Conservation (phyloP, 371 early-diverging fungal genomes). For the Encephalitozoon hellem region DNA sequence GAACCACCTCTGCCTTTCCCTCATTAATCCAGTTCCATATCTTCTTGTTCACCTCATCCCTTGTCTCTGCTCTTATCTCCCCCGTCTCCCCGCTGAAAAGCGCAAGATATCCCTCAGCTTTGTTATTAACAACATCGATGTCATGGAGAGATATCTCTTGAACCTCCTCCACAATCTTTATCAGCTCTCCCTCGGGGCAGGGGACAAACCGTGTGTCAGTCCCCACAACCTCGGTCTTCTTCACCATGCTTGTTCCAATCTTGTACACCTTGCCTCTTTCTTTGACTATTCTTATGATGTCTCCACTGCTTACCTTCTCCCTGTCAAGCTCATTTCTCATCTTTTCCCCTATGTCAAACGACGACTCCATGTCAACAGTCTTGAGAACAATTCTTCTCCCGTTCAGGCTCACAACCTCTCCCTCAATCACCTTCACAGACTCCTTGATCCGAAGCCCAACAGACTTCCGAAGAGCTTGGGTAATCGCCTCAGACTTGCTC, state of each 20-base stretch:
- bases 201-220: constrained; percentile 81
- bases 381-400: constrained; percentile 88
- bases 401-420: constrained; percentile 86
- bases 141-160: constrained; percentile 93
- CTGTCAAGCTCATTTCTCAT: constrained; percentile 89
- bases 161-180: constrained; percentile 81
- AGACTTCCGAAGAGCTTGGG: constrained; percentile 87
- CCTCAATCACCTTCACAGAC: constrained; percentile 88
- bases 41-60: constrained; percentile 91
- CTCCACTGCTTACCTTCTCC: constrained; percentile 87
- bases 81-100: constrained; percentile 90
- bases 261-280: constrained; percentile 90
- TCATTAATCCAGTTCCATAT: constrained; percentile 95
- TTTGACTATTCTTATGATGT: constrained; percentile 93
- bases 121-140: constrained; percentile 79
- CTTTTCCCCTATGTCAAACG: constrained; percentile 90
- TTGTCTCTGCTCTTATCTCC: constrained; percentile 86
- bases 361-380: constrained; percentile 98
- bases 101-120: constrained; percentile 82
- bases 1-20: constrained; percentile 89
- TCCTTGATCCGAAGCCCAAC: constrained; percentile 94
- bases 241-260: constrained; percentile 79
- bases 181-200: constrained; percentile 96
- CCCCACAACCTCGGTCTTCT: constrained; percentile 82
- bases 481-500: constrained; percentile 91